Evolutionary conservation across 306 rosid genomes (phyloP).

Genomic region (Carpinus fangiana): DNA sequence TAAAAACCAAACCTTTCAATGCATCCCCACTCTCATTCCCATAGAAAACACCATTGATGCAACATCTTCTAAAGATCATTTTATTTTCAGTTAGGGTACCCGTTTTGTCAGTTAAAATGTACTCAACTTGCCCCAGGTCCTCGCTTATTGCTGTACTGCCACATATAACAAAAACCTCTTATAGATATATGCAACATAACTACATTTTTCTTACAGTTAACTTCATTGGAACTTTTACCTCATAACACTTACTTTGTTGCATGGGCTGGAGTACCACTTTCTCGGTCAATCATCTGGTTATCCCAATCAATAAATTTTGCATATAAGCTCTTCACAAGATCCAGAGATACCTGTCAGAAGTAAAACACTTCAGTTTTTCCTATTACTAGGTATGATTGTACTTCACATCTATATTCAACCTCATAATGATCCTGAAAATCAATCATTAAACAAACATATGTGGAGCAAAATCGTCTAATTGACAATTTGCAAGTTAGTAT

Average conservation of each 20-base stretch:
- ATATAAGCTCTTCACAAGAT: conserved; percentile 90
- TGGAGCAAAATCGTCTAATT: background rate
- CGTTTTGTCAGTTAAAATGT: conserved; percentile 97
- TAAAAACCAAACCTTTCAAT: conserved; percentile 67
- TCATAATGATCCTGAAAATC: conserved; percentile 26
- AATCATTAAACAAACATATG: conserved; percentile 12
- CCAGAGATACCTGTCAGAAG: conserved; percentile 86
- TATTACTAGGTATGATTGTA: conserved; percentile 20
- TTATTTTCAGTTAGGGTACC: conserved; percentile 95
- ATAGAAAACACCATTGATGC: conserved; percentile 72
- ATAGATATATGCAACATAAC: conserved; percentile 29
- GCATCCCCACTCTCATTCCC: conserved; percentile 97
- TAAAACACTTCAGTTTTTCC: conserved; percentile 27
- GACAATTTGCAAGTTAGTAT: conserved; percentile 18
- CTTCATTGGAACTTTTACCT: conserved; percentile 21
- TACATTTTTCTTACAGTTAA: conserved; percentile 21
- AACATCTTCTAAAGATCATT: conserved; percentile 98
- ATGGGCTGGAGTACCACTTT: conserved; percentile 81
- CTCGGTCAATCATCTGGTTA: conserved; percentile 75
- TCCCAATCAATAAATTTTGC: conserved; percentile 99
- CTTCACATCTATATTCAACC: conserved; percentile 11
- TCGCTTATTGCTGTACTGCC: conserved; percentile 99
- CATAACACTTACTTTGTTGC: conserved; percentile 81
- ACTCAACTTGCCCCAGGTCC: conserved; percentile 99
- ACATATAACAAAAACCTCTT: conserved; percentile 55